phyloP scores from a whole-genome alignment of 2,329 filamentous ascomycete genomes.

The Venturia carpophila region DNA sequence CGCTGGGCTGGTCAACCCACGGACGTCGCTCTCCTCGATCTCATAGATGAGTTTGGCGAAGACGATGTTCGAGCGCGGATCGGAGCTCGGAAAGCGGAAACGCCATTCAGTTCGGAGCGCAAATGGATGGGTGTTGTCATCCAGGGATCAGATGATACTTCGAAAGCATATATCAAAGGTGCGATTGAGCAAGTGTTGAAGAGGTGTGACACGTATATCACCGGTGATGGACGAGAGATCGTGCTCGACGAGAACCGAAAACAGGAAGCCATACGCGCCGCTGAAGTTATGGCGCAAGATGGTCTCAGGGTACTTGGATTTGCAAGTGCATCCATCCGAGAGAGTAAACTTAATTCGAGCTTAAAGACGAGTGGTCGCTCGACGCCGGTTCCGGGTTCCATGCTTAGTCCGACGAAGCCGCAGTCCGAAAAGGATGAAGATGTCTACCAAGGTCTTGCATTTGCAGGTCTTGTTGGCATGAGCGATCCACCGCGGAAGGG shows the following conservation, averaged over 20 bases:
- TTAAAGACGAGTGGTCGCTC: conserved; percentile 25
- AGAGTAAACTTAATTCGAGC: conserved; percentile 17
- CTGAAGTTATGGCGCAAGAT: conserved; percentile 78
- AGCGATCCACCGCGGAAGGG: conserved; percentile 89
- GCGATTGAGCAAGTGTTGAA: conserved; percentile 80
- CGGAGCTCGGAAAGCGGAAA: conserved; percentile 74
- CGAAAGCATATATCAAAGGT: conserved; percentile 87
- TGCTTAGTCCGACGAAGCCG: conserved; percentile 25
- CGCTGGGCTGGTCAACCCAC: conserved; percentile 96
- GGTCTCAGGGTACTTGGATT: conserved; percentile 88
- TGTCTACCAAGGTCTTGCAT: conserved; percentile 72
- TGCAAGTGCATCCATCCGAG: conserved; percentile 64
- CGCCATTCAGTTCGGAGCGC: conserved; percentile 90
- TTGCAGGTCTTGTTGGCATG: conserved; percentile 93
- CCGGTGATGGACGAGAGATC: conserved; percentile 76
- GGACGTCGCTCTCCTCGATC: conserved; percentile 91
- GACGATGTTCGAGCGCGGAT: conserved; percentile 84
- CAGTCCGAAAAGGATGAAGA: conserved; percentile 52
- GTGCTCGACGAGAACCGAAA: conserved; percentile 70
- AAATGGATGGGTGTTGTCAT: conserved; percentile 99
- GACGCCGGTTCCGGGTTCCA: conserved; percentile 23
- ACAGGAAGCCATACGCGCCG: conserved; percentile 67
- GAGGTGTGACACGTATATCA: conserved; percentile 85
- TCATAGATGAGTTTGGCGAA: conserved; percentile 84
- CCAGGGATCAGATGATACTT: conserved; percentile 31